phyloP scores from a whole-genome alignment of 148 eudicot species.

The Heliamphora exappendiculata region DNA sequence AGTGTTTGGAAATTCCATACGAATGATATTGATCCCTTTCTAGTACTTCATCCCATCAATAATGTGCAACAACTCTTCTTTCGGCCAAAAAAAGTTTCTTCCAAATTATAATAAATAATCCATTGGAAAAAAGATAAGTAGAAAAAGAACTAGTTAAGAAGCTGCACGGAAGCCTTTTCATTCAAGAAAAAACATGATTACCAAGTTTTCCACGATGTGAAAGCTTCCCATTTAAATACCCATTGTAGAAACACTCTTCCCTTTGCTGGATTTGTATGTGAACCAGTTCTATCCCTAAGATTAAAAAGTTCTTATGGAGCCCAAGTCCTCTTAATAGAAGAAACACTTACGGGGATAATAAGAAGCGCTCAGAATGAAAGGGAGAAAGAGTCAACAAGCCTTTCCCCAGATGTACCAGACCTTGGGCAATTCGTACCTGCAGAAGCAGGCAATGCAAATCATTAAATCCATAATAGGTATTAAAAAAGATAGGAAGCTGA shows the following conservation, averaged over 20 bases:
- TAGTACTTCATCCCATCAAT: not conserved
- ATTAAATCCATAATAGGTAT: not conserved
- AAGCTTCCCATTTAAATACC: not conserved
- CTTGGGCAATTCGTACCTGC: constrained; percentile 99
- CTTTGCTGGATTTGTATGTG: not conserved
- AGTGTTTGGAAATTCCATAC: not conserved
- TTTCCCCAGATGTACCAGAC: constrained; percentile 91
- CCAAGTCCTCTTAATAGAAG: not conserved
- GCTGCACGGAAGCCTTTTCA: not conserved
- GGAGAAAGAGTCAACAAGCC: constrained; percentile 87
- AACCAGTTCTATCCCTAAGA: not conserved
- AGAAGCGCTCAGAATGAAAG: constrained; percentile 84
- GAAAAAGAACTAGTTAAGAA: not conserved
- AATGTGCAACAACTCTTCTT: not conserved
- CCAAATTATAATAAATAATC: not conserved
- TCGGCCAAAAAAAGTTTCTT: not conserved
- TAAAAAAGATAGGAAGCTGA: not conserved
- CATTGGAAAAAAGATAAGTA: not conserved
- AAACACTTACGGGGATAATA: constrained; percentile 76
- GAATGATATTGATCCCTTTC: not conserved
- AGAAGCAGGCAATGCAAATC: constrained; percentile 5
- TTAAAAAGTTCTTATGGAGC: not conserved
- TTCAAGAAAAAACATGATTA: no score
- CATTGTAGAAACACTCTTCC: not conserved
- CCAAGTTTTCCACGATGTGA: not conserved